Base-by-base conservation (phyloP, 768 basidiomycete genomes). In the Chlorophyllum brunneum region DNA sequence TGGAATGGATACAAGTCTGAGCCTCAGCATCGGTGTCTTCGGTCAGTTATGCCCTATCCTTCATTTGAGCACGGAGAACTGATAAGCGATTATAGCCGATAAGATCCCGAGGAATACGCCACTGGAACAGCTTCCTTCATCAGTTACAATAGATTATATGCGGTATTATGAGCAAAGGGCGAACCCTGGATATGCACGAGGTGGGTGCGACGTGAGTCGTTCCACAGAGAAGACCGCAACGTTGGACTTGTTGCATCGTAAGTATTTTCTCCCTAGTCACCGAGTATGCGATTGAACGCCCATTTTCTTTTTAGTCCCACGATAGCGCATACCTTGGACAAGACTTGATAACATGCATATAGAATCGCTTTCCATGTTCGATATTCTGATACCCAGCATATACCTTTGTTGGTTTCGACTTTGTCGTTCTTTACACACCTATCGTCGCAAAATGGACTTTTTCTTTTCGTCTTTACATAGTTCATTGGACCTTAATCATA, bases 161-260 rank as follows among this genome's bases (percentile, higher is more conserved):
- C 51, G 38, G 16, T 53, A 46, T 31, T 53, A 53, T 30, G 30
- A 30, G 15, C n/a, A 20, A 27, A 22, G 27, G 36, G 26, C 22
- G 8, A 36, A 37, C 23, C 42, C 51, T 3, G 5, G 23, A 23
- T 24, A 36, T 18, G 4, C 34, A 13, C 43, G 7, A 20, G 44
- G 37, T 13, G 44, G 24, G 5, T 53, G 51, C 7, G 43, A 53
- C 24, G 37, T 46, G 15, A 30, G 20, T 18, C 18, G 44, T 22
- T 37, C 51, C 9, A 27, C n/a, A 7, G 15, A 10, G 16, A 38
- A 27, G 27, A 20, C 11, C 10, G 44, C 20, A 7, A 45, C 36
- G 22, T 34, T 53, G 36, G 37, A 53, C 31, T 29, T 53, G 27
- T 24, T 53, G 30, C 45, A 23, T 29, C 23, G 51, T 53, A 20